phyloP scores from a whole-genome alignment of 2,329 filamentous ascomycete genomes.

The Corinectria fuckeliana region DNA sequence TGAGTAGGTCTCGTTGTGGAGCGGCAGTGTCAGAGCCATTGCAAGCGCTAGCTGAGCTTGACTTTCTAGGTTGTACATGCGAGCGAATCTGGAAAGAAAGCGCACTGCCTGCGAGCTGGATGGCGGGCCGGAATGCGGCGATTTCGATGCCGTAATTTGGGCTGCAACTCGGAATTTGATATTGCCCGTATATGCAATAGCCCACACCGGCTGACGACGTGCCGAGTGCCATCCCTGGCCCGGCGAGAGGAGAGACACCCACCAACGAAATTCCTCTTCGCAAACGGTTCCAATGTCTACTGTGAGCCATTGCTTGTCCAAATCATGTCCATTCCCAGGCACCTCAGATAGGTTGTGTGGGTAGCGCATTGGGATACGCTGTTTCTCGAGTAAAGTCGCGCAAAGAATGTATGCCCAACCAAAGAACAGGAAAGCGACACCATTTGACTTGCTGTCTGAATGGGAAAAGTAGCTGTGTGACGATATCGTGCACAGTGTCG shows the following conservation, averaged over 20 bases:
- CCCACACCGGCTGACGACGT: background rate
- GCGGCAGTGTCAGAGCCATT: slow-evolving; percentile 8
- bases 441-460: slow-evolving; percentile 7
- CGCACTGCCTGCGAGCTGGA: slow-evolving; percentile 2
- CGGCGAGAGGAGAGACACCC: background rate
- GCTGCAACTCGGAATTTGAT: background rate
- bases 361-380: slow-evolving; percentile 8
- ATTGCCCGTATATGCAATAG: slow-evolving; percentile 9
- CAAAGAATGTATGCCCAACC: slow-evolving; percentile 13
- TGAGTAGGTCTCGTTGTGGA: slow-evolving; percentile 1
- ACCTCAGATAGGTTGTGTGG: background rate
- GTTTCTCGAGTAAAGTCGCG: slow-evolving; percentile 6
- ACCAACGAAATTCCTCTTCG: slow-evolving; percentile 9
- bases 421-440: slow-evolving; percentile 13
- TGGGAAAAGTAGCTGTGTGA: background rate
- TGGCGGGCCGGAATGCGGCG: background rate
- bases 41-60: slow-evolving; percentile 8
- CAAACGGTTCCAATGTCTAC: background rate
- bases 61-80: slow-evolving; percentile 6
- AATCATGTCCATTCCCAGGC: background rate
- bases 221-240: slow-evolving; percentile 8
- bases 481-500: slow-evolving; percentile 1
- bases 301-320: background rate
- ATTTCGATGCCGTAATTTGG: background rate
- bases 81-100: slow-evolving; percentile 10